Conservation (phyloP, 805 yeast genomes). For the Myxozyma geophila region DNA sequence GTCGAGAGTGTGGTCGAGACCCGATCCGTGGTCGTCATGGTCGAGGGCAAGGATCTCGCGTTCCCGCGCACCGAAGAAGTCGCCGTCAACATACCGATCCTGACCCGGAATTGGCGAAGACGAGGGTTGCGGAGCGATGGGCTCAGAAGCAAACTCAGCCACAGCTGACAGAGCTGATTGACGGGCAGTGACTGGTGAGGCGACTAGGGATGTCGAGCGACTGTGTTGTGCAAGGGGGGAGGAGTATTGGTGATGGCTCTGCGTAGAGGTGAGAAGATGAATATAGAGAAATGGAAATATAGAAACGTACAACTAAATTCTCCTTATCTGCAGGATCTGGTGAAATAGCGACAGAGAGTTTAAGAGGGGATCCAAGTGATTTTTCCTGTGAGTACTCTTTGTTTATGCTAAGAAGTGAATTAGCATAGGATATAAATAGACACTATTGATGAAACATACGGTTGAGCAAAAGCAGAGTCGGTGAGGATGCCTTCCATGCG, state of each 20-base stretch:
- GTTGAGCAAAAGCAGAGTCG: background rate
- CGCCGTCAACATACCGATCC: constrained; percentile 21
- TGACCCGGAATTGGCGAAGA: constrained; percentile 21
- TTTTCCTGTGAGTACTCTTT: background rate
- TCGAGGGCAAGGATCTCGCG: constrained; percentile 25
- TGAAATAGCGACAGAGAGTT: background rate
- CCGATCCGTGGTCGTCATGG: constrained; percentile 9
- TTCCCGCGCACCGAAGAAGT: constrained; percentile 30
- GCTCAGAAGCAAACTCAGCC: constrained; percentile 25
- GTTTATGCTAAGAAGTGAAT: background rate
- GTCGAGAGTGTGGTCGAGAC: background rate
- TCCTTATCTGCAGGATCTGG: background rate
- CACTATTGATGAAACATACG: background rate
- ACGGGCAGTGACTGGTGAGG: constrained; percentile 7
- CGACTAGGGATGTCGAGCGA: background rate
- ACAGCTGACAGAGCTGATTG: constrained; percentile 24
- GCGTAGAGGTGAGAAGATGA: background rate
- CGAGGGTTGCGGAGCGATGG: constrained; percentile 12
- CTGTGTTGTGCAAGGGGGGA: background rate
- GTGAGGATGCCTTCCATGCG: constrained; percentile 23
- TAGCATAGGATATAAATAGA: background rate
- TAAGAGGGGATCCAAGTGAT: constrained; percentile 4
- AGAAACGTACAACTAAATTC: background rate
- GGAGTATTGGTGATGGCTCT: background rate
- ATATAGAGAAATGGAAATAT: background rate